Evolutionary conservation across 2,329 filamentous ascomycete species (phyloP).

Genomic region (Fusarium stilboides): DNA sequence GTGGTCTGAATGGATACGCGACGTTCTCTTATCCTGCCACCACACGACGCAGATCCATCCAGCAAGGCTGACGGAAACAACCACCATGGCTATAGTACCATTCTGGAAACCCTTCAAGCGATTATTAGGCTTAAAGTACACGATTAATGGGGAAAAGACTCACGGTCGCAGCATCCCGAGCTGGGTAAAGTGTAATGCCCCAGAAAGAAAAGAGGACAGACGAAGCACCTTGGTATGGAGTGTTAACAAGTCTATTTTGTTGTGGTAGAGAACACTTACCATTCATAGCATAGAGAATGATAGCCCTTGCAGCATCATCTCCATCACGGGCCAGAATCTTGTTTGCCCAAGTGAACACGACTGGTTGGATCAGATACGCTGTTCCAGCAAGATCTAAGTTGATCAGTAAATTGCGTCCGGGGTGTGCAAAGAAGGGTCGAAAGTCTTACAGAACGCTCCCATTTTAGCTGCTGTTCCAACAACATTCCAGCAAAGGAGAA

Average conservation of each 20-base stretch:
- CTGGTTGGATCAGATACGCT: conserved; percentile 58
- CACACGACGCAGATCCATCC: conserved; percentile 28
- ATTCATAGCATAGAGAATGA: conserved; percentile 58
- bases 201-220: conserved; percentile 59
- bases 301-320: conserved; percentile 56
- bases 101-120: conserved; percentile 44
- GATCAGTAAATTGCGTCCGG: conserved; percentile 21
- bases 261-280: conserved; percentile 23
- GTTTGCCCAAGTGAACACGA: conserved; percentile 60
- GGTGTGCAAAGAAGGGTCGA: background rate
- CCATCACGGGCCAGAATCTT: conserved; percentile 55
- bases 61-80: conserved; percentile 26
- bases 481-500: conserved; percentile 53
- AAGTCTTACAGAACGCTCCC: conserved; percentile 41
- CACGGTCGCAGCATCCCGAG: conserved; percentile 56
- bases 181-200: conserved; percentile 57
- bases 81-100: conserved; percentile 55
- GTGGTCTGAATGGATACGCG: conserved; percentile 10
- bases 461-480: conserved; percentile 48
- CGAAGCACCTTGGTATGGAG: conserved; percentile 41
- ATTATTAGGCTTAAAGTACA: no score
- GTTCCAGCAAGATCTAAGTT: conserved; percentile 56
- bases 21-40: conserved; percentile 38
- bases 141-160: conserved; percentile 14
- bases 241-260: background rate